Conservation (phyloP, 495 filamentous ascomycete genomes). For the Penicillium steckii region DNA sequence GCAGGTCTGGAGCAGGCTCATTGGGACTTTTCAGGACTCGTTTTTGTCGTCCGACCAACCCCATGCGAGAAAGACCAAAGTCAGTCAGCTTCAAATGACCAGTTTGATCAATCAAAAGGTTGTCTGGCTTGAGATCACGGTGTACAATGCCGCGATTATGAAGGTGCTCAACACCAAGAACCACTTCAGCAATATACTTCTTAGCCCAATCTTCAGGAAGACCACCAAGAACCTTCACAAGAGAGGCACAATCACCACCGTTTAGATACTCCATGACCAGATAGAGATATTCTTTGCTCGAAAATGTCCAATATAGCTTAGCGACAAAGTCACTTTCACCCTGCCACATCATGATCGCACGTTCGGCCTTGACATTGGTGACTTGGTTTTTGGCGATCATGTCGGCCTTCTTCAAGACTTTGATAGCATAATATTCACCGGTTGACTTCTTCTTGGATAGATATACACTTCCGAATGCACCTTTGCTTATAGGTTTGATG, state of each 20-base stretch:
- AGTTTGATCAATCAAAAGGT: slow-evolving; percentile 93
- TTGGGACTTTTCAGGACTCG: slow-evolving; percentile 78
- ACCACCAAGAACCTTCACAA: slow-evolving; percentile 89
- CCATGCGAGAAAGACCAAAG: slow-evolving; percentile 97
- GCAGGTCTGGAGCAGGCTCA: slow-evolving; percentile 82
- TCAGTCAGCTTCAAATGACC: slow-evolving; percentile 97
- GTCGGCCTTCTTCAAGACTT: slow-evolving; percentile 96
- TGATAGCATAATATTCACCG: slow-evolving; percentile 97
- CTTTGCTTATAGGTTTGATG: slow-evolving; percentile 98
- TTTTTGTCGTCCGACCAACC: slow-evolving; percentile 93
- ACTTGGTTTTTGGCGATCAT: slow-evolving; percentile 99
- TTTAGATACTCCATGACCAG: slow-evolving; percentile 99
- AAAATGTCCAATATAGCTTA: slow-evolving; percentile 98
- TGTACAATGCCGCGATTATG: slow-evolving; percentile 94
- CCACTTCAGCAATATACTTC: slow-evolving; percentile 93
- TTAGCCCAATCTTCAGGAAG: slow-evolving; percentile 96
- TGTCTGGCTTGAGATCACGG: slow-evolving; percentile 95
- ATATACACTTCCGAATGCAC: slow-evolving; percentile 97
- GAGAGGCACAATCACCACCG: slow-evolving; percentile 92
- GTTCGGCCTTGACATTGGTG: slow-evolving; percentile 96
- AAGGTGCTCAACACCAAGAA: slow-evolving; percentile 92
- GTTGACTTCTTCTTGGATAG: slow-evolving; percentile 97
- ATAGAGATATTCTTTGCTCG: slow-evolving; percentile 98
- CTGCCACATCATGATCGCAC: slow-evolving; percentile 99
- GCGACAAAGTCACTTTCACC: slow-evolving; percentile 99